Base-by-base conservation (phyloP, 2,329 filamentous ascomycete species). In the Fusarium sp. region DNA sequence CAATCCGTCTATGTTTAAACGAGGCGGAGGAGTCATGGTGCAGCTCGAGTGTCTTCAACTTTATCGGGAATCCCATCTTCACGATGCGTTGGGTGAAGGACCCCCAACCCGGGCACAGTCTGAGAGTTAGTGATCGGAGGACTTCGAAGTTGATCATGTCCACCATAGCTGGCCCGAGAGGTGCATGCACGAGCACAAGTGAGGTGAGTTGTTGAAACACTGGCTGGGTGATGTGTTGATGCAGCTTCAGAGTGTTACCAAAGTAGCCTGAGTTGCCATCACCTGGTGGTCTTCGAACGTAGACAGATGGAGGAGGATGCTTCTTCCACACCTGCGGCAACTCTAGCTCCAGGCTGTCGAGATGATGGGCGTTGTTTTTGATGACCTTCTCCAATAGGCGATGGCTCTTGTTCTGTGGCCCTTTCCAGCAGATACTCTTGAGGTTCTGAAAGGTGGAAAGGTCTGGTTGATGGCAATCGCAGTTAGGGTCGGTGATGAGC, bases 401-500 rank as follows among this genome's bases (percentile, higher is more conserved):
- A 10, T 35, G 29, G 5, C 9, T 3, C 1, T 2, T 20, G n/a
- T 35, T 2, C 1, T 4, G 0, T 13, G 29, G 13, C 1, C 7
- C 29, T 37, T 37, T 57, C 54, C 54, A 57, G 8, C 54, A 57
- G 2, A 57, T 24, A n/a, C 54, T 35, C 33, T 2, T 57, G 54
- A 57, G 33, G 10, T 27, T 57, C 1, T 20, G 54, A 13, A 57
- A 57, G 10, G 31, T 2, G 8, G 31, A 37, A 27, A 37, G 29
- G n/a, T 22, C 27, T 6, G 5, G 6, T 29, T 29, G 5, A 29
- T 29, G 27, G 6, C 5, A 29, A 29, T 29, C 5, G 45, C 45
- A 50, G 3, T 9, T 50, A 9, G 45, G 24, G 48, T 52, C 48
- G 48, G 10, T n/a, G 10, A 52, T 2, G 2, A 52, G 18, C 11